Evolutionary conservation across 768 basidiomycete species (phyloP), one percentile per base, ranked within the genome.

Genomic region (Cantharellus cinnabarinus): DNA sequence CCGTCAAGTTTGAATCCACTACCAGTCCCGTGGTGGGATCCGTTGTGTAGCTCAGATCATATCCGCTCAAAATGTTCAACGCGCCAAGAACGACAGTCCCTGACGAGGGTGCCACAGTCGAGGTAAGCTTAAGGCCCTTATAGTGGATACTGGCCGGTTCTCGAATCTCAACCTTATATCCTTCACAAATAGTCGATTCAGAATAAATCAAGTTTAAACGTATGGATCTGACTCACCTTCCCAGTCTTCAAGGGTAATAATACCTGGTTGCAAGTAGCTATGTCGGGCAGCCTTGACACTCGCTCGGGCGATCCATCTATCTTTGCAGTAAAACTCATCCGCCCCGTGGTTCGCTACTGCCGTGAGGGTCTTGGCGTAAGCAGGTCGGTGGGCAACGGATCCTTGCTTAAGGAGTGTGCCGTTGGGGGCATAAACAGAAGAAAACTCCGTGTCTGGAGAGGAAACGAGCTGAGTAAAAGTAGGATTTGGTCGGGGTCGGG

Each of bases 41-140:
- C 10, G 10, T 10, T 10, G 29, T 29, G 7, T 10, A 66, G 40
- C 59, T 61, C 3, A 64, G 68, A 5, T 61, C 58, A 55, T 66
- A 72, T 2, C 68, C 70, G 42, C 68, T 67, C 57, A 71, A 69
- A 29, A 71, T 66, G 60, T 72, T 72, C 15, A 98, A 72, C 76
- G 95, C 85, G 67, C 89, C 85, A 42, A 95, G 71, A 48, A 98
- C 71, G 15, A 86, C 87, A 3, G 88, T 83, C 3, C 94, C 61
- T 42, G 50, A 71, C 4, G 85, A 82, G 3, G 95, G 95, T 7
- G 89, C 83, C 65, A 81, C 79, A 0, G 84, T 76, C 0, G 89
- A 91, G 69, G 89, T 95, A 42, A 98, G 74, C 62, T 78, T 88
- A 64, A 79, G 78, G 50, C 80, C 81, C 15, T 76, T 77, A 69